Base-by-base conservation (phyloP, 768 basidiomycete species). In the Tulasnella sp. region DNA sequence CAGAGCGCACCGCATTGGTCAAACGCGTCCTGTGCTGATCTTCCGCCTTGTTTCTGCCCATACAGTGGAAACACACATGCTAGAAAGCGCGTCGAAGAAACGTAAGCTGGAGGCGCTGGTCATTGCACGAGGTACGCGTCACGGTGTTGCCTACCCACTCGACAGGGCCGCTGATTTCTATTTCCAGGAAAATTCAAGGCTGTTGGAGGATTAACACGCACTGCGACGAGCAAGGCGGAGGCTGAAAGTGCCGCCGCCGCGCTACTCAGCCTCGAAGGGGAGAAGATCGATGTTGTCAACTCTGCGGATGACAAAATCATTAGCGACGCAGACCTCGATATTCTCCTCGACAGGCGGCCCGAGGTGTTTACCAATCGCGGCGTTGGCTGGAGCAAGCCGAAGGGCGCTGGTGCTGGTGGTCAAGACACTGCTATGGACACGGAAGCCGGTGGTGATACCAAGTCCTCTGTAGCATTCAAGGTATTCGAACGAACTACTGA, bases 1-100 rank as follows among this genome's bases (percentile, higher is more conserved):
- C 63, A 78, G 94, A 34, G 92, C 92, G 0, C 94, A 99, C 69
- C 81, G 96, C 9, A 97, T 99, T 46, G 94, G 94, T 1, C 94
- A 97, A 70, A 96, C 81, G 27, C 82, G 74, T 62, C 90, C 91
- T 0, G 91, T 96, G 51, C 74, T 96, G 41, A 82, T 96, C 57
- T 94, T 89, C 72, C 77, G 94, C 36, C 74, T 97, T 3, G 80
- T 94, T 35, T 85, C 82, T 19, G 83, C 80, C 4, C 84, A 92
- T 68, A 96, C 91, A 2, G 76, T 99, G 63, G 94, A 99, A 72
- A 85, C 83, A 37, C 85, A 83, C 68, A 91, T 97, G 64, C 82
- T 98, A 76, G 79, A 89, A 65, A 77, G 81, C n/a, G 87, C 88
- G 5, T 76, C 76, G 6, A 86, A 87, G 73, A 90, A 90, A 71